A percentile compares a stretch with the other conserved stretches of the same genome.
These are phyloP conservation scores for Boletus tomentosulus DNA, from an alignment of 768 basidiomycete species.

Conservation along the genomic window DNA sequence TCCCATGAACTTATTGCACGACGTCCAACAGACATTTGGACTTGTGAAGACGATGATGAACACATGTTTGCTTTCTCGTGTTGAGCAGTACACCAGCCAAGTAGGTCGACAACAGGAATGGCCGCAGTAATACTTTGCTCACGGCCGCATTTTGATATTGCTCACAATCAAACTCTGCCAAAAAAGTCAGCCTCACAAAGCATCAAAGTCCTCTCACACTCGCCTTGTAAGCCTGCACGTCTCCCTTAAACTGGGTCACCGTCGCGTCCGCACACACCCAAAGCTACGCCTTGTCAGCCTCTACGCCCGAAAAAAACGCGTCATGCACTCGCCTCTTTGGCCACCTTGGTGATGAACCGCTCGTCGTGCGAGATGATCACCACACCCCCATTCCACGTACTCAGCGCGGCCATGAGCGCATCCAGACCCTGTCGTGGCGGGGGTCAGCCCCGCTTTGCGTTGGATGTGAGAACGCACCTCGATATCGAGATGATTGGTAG, in stretches of 20 bases:
- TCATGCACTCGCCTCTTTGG: slow-evolving; percentile 56
- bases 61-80: too few species aligned
- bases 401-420: slow-evolving; percentile 81
- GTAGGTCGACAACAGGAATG: too few species aligned
- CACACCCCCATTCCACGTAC: slow-evolving; percentile 84
- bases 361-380: slow-evolving; percentile 96
- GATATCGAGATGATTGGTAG: slow-evolving; percentile 95
- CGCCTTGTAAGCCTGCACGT: slow-evolving; percentile 91
- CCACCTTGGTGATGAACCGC: slow-evolving; percentile 87
- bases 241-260: slow-evolving; percentile 80
- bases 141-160: slow-evolving; percentile 60
- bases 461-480: slow-evolving; percentile 47
- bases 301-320: background rate
- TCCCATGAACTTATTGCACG: too few species aligned
- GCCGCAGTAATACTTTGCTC: too few species aligned
- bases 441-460: background rate
- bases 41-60: too few species aligned
- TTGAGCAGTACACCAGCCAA: too few species aligned
- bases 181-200: background rate
- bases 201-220: slow-evolving; percentile 5
- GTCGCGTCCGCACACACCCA: slow-evolving; percentile 91
- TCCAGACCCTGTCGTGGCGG: slow-evolving; percentile 69
- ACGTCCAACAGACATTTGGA: too few species aligned
- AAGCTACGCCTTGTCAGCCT: slow-evolving; percentile 44
- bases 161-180: slow-evolving; percentile 68